Evolutionary conservation across 2,329 filamentous ascomycete genomes (phyloP).

Genomic region (Teratosphaeria nubilosa): DNA sequence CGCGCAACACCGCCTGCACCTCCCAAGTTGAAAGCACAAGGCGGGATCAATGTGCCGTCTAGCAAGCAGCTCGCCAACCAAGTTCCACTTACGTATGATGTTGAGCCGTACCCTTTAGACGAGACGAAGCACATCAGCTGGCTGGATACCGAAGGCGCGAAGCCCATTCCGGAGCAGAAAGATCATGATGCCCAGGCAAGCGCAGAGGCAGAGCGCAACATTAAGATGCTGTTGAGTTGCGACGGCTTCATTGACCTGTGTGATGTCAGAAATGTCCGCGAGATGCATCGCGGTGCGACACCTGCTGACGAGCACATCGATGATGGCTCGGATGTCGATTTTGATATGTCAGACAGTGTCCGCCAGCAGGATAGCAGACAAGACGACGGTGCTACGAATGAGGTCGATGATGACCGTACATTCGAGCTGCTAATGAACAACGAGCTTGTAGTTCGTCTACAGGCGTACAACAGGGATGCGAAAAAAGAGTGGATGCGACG

Average conservation of each 20-base stretch:
- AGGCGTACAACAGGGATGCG: constrained; percentile 45
- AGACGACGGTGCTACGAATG: constrained; percentile 44
- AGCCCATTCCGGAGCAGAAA: constrained; percentile 31
- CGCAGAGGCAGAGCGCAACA: constrained; percentile 48
- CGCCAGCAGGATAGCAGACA: constrained; percentile 22
- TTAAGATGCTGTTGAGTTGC: constrained; percentile 47
- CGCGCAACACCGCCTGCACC: constrained; percentile 48
- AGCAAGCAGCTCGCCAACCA: constrained; percentile 44
- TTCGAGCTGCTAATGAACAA: constrained; percentile 55
- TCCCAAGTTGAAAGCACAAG: constrained; percentile 40
- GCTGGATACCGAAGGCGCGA: constrained; percentile 35
- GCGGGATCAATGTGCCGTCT: constrained; percentile 40
- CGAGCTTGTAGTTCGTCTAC: constrained; percentile 49
- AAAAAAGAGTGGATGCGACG: constrained; percentile 54
- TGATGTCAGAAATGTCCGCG: constrained; percentile 47
- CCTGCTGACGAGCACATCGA: constrained; percentile 45
- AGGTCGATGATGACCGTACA: constrained; percentile 47
- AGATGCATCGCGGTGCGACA: constrained; percentile 41
- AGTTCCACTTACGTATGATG: constrained; percentile 51
- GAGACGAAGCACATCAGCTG: constrained; percentile 45
- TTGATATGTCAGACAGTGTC: constrained; percentile 28
- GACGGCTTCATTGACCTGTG: constrained; percentile 56
- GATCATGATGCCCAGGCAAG: constrained; percentile 49
- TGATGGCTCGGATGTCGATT: constrained; percentile 46
- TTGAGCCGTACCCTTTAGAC: constrained; percentile 51